A percentile compares a stretch with the other conserved stretches of the same genome.
Evolutionary conservation across 345 rosid species (phyloP).

Genomic region (Linum lewisii): DNA sequence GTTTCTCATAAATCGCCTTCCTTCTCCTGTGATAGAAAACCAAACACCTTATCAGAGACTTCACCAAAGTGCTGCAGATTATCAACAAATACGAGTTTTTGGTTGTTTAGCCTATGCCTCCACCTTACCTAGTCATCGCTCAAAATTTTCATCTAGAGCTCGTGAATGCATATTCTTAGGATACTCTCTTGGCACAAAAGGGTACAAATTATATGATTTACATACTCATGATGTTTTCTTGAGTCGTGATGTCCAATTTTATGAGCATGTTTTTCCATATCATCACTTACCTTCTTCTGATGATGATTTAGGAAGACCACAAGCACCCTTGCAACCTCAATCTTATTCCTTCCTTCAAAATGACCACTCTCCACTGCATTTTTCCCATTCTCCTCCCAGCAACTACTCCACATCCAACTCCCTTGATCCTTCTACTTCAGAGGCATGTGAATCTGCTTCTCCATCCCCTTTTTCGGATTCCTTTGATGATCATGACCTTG

Average conservation of each 20-base stretch:
- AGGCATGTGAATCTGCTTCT: too few species aligned
- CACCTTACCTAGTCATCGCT: not conserved
- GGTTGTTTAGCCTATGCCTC: not conserved
- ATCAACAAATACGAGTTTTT: not conserved
- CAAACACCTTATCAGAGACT: not conserved
- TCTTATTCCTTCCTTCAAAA: not conserved
- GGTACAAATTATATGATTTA: not conserved
- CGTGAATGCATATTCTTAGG: not conserved
- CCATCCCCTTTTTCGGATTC: too few species aligned
- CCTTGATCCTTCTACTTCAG: not conserved
- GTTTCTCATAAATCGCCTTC: too few species aligned
- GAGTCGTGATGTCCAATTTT: too few species aligned
- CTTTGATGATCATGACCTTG: too few species aligned
- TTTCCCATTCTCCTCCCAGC: not conserved
- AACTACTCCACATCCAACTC: not conserved
- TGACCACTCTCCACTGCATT: not conserved
- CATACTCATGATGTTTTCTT: not conserved
- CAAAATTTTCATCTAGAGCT: not conserved
- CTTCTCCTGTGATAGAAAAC: not conserved
- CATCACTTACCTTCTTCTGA: not conserved
- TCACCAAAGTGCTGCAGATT: not conserved
- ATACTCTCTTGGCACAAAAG: not conserved
- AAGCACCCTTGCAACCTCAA: not conserved
- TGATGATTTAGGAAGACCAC: not conserved
- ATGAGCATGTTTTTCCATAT: too few species aligned